Base-by-base conservation (phyloP, 768 basidiomycete species). In the Suillus lakei region DNA sequence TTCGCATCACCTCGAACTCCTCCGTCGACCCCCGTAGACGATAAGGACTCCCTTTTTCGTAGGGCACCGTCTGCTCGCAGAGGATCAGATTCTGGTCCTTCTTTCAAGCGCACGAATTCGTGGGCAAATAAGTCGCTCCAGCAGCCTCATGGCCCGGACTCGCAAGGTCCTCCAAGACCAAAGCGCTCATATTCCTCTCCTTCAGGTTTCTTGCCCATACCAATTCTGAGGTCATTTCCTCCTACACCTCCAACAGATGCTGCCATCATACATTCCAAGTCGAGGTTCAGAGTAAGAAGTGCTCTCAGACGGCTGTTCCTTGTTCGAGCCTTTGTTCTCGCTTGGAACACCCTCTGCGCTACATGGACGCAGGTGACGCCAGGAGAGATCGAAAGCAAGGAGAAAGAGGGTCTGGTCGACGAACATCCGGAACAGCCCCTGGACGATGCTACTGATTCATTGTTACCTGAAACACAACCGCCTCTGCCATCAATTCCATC, bases 171-270 rank as follows among this genome's bases (percentile, higher is more conserved):
- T 64, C 79, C 56, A 67, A 74, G 75, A 55, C 82, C 87, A 46
- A 84, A 82, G 75, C 86, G 88, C 64, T 89, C 89, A 30, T 83
- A 85, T 71, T 91, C 91, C 44, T 87, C 89, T 32, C 88, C 90
- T 12, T 82, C 86, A 39, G 80, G 79, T 66, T 81, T 83, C 72
- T 72, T 80, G 61, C 75, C 74, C 50, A 76, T 86, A 66, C 74
- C 78, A 66, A 74, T 74, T 60, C 32, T 48, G 21, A 39, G 28
- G 43, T 44, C 76, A 48, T 68, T 74, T 13, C 54, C 77, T 63
- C 68, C 76, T 21, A 62, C 73, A 69, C 60, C 72, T 59, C 66
- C 77, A 74, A 44, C 72, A 60, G 78, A 81, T 63, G 64, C 72
- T 36, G 61, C 73, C 65, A 71, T 76, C 62, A 72, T 76, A 64